Evolutionary conservation across 1,139 yeast species (phyloP).

Genomic region (Debaryomyces udenii): DNA sequence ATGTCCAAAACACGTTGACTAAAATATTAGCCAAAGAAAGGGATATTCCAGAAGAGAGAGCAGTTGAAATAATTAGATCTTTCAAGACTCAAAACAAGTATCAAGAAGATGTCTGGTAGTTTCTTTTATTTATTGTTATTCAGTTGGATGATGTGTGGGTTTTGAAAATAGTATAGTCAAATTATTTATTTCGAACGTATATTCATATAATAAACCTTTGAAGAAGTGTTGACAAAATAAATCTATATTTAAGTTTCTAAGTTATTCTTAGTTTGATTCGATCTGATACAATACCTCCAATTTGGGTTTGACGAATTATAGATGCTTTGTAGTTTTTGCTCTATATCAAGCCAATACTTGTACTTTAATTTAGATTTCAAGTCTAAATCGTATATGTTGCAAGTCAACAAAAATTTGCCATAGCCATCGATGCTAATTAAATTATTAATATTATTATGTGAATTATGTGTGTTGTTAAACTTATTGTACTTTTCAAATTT

Average conservation of each 20-base stretch:
- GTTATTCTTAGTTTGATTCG: conserved; percentile 3
- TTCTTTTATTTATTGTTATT: not conserved
- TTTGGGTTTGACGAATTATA: conserved; percentile 39
- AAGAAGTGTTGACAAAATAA: not conserved
- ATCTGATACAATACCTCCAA: conserved; percentile 38
- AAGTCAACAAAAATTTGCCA: conserved; percentile 36
- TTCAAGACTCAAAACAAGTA: conserved; percentile 84
- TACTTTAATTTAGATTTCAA: conserved; percentile 44
- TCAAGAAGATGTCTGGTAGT: conserved; percentile 96
- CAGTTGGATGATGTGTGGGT: not conserved
- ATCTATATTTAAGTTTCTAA: conserved; percentile 4
- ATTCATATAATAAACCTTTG: conserved; percentile 4
- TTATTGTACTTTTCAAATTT: conserved; percentile 41
- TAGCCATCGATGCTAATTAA: conserved; percentile 29
- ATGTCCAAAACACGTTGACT: conserved; percentile 77
- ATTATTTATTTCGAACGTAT: not conserved
- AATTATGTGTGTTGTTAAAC: conserved; percentile 33
- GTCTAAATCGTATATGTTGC: conserved; percentile 50
- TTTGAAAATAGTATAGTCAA: not conserved
- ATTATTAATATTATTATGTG: conserved; percentile 38
- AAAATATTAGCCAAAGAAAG: conserved; percentile 65
- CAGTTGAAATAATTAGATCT: conserved; percentile 76
- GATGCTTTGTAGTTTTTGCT: conserved; percentile 35
- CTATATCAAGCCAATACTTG: conserved; percentile 47
- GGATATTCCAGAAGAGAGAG: conserved; percentile 62